Conservation (phyloP, 768 basidiomycete species). For the Termitomyces titanicus region DNA sequence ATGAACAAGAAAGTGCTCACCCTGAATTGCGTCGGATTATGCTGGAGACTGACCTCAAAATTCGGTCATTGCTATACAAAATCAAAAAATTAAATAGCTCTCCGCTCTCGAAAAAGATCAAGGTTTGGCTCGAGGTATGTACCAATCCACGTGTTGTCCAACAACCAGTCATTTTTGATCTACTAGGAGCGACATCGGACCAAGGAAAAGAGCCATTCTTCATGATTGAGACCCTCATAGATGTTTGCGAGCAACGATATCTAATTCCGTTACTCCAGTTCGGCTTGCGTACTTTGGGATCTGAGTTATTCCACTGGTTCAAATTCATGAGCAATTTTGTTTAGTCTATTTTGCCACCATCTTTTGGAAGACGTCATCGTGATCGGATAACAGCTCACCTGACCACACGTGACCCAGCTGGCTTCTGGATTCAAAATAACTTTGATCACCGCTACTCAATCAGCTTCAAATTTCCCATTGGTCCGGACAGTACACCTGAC, state of each 20-base stretch:
- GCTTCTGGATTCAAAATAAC: no score
- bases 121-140: constrained; percentile 4
- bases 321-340: neutral
- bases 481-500: no score
- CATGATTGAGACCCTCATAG: neutral
- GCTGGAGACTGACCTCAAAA: constrained; percentile 3
- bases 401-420: no score
- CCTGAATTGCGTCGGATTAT: neutral
- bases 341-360: neutral
- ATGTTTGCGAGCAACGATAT: neutral
- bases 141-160: neutral
- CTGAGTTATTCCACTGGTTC: neutral
- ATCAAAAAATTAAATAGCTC: constrained; percentile 3
- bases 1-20: neutral
- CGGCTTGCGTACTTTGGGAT: no score
- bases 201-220: neutral
- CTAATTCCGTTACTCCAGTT: neutral
- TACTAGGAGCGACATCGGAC: neutral
- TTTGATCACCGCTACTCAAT: no score
- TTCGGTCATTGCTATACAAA: constrained; percentile 6
- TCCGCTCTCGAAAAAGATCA: constrained; percentile 4
- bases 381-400: no score
- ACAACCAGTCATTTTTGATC: neutral
- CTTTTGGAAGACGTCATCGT: no score
- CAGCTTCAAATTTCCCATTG: no score